phyloP scores from a whole-genome alignment of 345 rosid species.

The Dipteronia sinensis region DNA sequence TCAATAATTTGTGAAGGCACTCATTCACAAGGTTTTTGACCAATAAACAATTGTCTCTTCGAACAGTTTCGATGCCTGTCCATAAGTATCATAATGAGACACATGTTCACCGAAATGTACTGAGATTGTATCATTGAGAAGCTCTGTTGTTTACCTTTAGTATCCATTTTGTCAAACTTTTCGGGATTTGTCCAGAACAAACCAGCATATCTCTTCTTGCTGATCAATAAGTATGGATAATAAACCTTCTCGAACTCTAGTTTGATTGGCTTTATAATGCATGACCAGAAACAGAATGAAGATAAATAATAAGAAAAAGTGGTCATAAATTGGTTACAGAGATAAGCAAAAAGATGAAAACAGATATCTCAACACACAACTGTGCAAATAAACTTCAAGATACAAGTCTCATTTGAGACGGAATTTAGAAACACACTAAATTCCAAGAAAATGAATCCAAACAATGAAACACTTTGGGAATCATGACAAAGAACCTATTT shows the following conservation, averaged over 20 bases:
- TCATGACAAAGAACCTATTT: neutral
- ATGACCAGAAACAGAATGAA: slow-evolving; percentile 23
- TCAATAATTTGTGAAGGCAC: slow-evolving; percentile 88
- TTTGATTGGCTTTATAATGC: slow-evolving; percentile 84
- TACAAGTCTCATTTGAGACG: neutral
- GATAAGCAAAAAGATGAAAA: no score
- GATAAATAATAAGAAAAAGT: slow-evolving; percentile 6
- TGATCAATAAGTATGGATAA: slow-evolving; percentile 86
- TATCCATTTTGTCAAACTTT: slow-evolving; percentile 92
- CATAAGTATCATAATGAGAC: slow-evolving; percentile 23
- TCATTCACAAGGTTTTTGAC: slow-evolving; percentile 92
- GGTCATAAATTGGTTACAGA: neutral
- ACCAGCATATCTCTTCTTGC: slow-evolving; percentile 99
- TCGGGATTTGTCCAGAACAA: slow-evolving; percentile 84
- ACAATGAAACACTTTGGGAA: neutral
- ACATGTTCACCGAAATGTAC: neutral
- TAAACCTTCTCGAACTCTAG: slow-evolving; percentile 98
- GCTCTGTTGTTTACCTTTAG: slow-evolving; percentile 64
- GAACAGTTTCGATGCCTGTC: slow-evolving; percentile 95
- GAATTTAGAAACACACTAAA: neutral
- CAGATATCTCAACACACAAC: neutral
- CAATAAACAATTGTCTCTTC: slow-evolving; percentile 96
- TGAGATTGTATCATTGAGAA: slow-evolving; percentile 20
- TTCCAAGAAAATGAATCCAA: neutral
- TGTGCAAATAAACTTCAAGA: neutral